Evolutionary conservation across 2,329 filamentous ascomycete genomes (phyloP), one percentile per base, ranked within the genome.

Genomic region (Myriosclerotinia scirpicola): DNA sequence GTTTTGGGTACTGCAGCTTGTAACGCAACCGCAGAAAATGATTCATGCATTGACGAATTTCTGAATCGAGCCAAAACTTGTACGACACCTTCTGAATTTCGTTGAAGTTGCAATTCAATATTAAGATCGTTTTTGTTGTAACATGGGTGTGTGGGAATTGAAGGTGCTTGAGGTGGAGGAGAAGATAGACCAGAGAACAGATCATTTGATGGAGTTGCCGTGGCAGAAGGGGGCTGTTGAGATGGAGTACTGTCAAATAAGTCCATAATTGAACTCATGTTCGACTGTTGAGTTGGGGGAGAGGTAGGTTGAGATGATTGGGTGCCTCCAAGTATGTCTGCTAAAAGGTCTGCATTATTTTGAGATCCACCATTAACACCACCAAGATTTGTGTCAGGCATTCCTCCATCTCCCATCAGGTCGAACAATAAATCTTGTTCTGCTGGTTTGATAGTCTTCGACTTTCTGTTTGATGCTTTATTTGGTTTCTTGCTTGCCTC

Each of bases 1-100:
- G 91, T 92, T 80, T 98, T 99, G 11, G 95, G 95, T 64, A 99
- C 95, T 0, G 95, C 95, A 54, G 94, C 95, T 78, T 99, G 95
- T 71, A 99, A 78, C 36, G 91, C 92, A 40, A 98, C 91, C 55
- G 85, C 86, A 20, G 88, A 88, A 59, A 98, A 82, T 17, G 81
- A 80, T 17, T 83, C 84, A 40, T 89, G 86, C 67, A 83, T 83
- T 17, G 88, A 90, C 0, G 80, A 85, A 78, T 98, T 98, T 50
- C 85, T 86, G 83, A 99, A 99, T 11, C 88, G 87, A 20, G 93
- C 93, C 60, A 89, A 83, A 8, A 96, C 88, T 76, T 97, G 93
- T 26, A 96, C 89, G 11, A 87, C 86, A 55, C 89, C 88, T 75
- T 92, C 91, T 4, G 90, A 84, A 71, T 90, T 95, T 54, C 95